Conservation (phyloP, 306 rosid genomes). For the Hippophae rhamnoides region DNA sequence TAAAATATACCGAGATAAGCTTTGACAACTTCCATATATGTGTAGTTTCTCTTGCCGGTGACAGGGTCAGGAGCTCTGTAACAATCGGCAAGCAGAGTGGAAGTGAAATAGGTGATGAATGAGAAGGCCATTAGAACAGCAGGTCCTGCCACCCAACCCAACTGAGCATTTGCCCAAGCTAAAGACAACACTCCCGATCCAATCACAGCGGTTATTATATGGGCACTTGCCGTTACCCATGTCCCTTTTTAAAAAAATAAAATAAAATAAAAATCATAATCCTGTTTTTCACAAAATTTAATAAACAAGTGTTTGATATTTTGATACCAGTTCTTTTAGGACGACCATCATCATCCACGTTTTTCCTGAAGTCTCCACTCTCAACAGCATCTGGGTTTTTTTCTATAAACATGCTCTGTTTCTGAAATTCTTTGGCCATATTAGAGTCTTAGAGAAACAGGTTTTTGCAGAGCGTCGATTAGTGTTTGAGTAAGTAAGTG, state of each 20-base stretch:
- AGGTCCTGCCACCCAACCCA: constrained; percentile 94
- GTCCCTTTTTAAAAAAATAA: constrained; percentile 43
- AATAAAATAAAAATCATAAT: not conserved
- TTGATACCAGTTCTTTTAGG: constrained; percentile 58
- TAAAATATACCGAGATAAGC: constrained; percentile 44
- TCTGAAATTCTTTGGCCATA: constrained; percentile 37
- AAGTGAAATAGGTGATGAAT: constrained; percentile 75
- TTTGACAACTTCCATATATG: constrained; percentile 77
- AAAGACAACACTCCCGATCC: constrained; percentile 92
- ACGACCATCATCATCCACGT: constrained; percentile 84
- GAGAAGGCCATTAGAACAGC: constrained; percentile 77
- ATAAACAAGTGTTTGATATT: not conserved
- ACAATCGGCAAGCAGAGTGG: constrained; percentile 81
- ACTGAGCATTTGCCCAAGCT: constrained; percentile 88
- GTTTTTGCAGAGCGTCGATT: not conserved
- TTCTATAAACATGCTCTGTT: constrained; percentile 57
- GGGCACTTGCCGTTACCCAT: constrained; percentile 96
- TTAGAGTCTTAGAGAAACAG: not conserved
- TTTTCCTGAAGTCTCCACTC: constrained; percentile 29
- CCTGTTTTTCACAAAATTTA: not conserved
- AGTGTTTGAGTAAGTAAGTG: not conserved
- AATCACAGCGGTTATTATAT: constrained; percentile 89
- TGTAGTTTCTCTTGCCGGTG: constrained; percentile 75
- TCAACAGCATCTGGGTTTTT: constrained; percentile 29
- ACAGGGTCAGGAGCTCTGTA: constrained; percentile 83